Evolutionary conservation across 805 yeast species (phyloP), one percentile per base, ranked within the genome.

Genomic region (Metschnikowia arizonensis): DNA sequence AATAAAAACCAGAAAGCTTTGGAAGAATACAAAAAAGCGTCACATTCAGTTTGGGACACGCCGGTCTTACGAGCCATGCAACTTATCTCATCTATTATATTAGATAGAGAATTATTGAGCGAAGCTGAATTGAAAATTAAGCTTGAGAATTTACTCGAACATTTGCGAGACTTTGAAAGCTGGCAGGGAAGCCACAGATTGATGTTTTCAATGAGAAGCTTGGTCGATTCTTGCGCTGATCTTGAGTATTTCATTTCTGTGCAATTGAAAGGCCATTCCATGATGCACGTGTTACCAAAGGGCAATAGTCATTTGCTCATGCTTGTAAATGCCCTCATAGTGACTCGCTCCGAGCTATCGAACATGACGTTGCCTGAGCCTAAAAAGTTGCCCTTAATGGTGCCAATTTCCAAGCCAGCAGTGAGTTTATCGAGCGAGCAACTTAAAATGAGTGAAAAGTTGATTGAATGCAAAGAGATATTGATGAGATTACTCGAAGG

Each of bases 401-500:
- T 37, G n/a, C 40, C 40, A 19, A n/a, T 19, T 19, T 37, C 18
- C 17, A 19, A 26, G 2, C 31, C 33, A 15, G 32, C 24, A 26
- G 17, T 26, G 5, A 11, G 18, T 14, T 9, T 29, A 9, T 12
- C 33, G 33, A 18, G 18, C 24, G 40, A 37, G n/a, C 40, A 37
- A 18, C 8, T 28, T 3, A 28, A 28, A 28, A 30, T 23, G 28
- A 15, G 34, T 15, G 42, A 30, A 8, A 30, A 29, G 17, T 14
- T 48, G 9, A 28, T 26, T 12, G 47, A 49, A 6, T 51, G 55
- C 48, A 49, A 45, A 21, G 46, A 46, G 5, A 39, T 42, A 2
- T 40, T 50, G 31, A 18, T 28, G 24, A 46, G 42, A 5, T 24
- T 46, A 18, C 35, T 32, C 5, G 41, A 40, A 9, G 33, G 44